Evolutionary conservation across 2,329 filamentous ascomycete species (phyloP), one percentile per base, ranked within the genome.

Genomic region (Lachnellula subtilissima): DNA sequence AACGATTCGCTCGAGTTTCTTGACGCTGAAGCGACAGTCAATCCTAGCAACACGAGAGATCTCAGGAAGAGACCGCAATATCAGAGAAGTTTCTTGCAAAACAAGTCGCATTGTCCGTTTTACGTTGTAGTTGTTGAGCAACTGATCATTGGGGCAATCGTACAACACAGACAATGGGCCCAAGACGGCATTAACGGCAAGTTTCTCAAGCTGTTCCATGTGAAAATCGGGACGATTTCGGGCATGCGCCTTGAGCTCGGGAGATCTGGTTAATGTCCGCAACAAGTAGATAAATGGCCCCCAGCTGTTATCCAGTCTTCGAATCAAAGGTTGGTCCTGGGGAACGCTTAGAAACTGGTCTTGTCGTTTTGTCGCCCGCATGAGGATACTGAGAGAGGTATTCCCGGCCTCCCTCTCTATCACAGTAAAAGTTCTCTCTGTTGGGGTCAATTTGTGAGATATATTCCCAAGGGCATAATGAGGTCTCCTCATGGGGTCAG

Each of bases 91-190:
- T 71, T 99, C 94, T 11, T 80, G 75, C 2, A 96, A 74, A 3
- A 97, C 78, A 35, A 86, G 74, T 43, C 86, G 79, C 73, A 93
- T 87, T 45, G 89, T 78, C 42, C 80, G 77, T 15, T 82, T 82
- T 0, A 89, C 78, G 40, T 82, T 75, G 59, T 77, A 78, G 71
- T 92, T 92, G 65, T 81, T 79, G 7, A 88, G 73, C 0, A 97
- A 72, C 48, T 84, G 77, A 45, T 87, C 83, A 68, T 95, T 96
- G 28, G 82, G 79, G 64, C 86, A 83, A 64, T 95, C 88, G 51
- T 95, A 79, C 8, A 96, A 75, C 1, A 89, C 86, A 4, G 90
- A 92, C 5, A 97, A 76, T 0, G 93, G 86, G 61, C 96, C 92
- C 53, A 95, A 83, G 28, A 94, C 79, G 48, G 85, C 82, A 59